Conservation (phyloP, 2,329 filamentous ascomycete genomes). For the Exophiala alcalophila region DNA sequence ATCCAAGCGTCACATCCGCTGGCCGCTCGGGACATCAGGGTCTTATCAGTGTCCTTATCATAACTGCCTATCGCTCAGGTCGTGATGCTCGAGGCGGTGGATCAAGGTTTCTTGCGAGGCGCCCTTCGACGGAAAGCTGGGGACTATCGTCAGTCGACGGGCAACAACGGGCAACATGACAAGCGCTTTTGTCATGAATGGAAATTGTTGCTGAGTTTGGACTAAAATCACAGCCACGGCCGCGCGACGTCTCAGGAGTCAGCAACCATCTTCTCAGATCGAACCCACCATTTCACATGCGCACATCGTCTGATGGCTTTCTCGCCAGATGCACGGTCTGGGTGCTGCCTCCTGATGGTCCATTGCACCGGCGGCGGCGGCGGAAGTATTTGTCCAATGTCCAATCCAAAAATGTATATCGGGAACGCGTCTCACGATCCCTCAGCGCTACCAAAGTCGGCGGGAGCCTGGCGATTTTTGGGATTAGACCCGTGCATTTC, state of each 20-base stretch:
- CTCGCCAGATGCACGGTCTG: too few relatives aligned
- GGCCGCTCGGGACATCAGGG: constrained; percentile 6
- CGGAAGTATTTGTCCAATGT: too few relatives aligned
- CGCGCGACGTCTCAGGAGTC: too few relatives aligned
- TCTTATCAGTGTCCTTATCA: constrained; percentile 26
- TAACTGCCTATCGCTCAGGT: constrained; percentile 20
- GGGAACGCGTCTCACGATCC: too few relatives aligned
- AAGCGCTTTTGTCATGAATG: constrained; percentile 32
- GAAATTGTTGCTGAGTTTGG: constrained; percentile 47
- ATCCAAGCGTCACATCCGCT: constrained; percentile 9
- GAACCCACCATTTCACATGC: constrained; percentile 6
- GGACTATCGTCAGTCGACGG: constrained; percentile 16
- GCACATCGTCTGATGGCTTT: too few relatives aligned
- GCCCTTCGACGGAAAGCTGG: constrained; percentile 24
- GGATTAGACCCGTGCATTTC: too few relatives aligned
- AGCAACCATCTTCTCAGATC: not conserved
- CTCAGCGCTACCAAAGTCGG: too few relatives aligned
- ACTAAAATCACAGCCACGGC: constrained; percentile 33
- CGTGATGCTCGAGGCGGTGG: constrained; percentile 12
- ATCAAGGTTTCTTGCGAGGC: constrained; percentile 2
- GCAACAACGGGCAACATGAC: not conserved
- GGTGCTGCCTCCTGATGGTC: too few relatives aligned
- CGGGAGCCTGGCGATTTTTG: too few relatives aligned
- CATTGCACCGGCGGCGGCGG: too few relatives aligned
- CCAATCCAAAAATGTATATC: too few relatives aligned